phyloP scores from a whole-genome alignment of 805 yeast species.

The Metschnikowia corniflorae region DNA sequence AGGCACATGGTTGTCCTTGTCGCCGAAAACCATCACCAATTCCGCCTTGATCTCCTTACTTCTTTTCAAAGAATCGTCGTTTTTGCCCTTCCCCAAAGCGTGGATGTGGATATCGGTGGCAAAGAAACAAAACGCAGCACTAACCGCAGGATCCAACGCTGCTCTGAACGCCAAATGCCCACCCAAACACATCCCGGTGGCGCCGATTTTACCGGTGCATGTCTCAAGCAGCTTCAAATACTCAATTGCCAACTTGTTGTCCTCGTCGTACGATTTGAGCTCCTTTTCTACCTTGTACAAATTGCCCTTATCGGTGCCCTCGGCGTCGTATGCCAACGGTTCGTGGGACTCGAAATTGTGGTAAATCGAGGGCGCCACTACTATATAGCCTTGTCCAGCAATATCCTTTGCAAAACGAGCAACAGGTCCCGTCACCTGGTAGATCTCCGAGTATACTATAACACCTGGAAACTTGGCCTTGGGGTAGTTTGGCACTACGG shows the following conservation, averaged over 20 bases:
- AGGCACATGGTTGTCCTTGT: conserved; percentile 77
- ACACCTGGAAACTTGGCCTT: conserved; percentile 79
- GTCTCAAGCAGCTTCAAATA: conserved; percentile 55
- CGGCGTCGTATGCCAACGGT: conserved; percentile 63
- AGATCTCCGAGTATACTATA: conserved; percentile 72
- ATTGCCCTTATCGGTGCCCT: conserved; percentile 77
- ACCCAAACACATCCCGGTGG: conserved; percentile 86
- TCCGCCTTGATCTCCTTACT: conserved; percentile 57
- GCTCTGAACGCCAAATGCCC: conserved; percentile 77
- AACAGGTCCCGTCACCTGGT: conserved; percentile 82
- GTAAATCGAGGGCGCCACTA: conserved; percentile 75
- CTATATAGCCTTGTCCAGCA: conserved; percentile 77
- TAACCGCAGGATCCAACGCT: conserved; percentile 59
- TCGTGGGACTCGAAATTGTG: conserved; percentile 68
- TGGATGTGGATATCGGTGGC: conserved; percentile 76
- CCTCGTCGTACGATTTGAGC: conserved; percentile 72
- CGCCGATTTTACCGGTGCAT: conserved; percentile 70
- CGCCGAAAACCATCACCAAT: conserved; percentile 67
- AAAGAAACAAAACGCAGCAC: conserved; percentile 71
- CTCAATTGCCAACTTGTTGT: conserved; percentile 59
- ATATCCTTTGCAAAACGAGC: conserved; percentile 71
- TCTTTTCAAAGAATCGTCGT: conserved; percentile 64
- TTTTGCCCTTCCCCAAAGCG: conserved; percentile 58
- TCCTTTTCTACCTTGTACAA: conserved; percentile 63
- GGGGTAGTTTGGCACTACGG: conserved; percentile 70